A percentile compares a stretch with the other conserved stretches of the same genome.
Conservation (phyloP, 2,329 filamentous ascomycete genomes). For the Pestalotiopsis sp. region DNA sequence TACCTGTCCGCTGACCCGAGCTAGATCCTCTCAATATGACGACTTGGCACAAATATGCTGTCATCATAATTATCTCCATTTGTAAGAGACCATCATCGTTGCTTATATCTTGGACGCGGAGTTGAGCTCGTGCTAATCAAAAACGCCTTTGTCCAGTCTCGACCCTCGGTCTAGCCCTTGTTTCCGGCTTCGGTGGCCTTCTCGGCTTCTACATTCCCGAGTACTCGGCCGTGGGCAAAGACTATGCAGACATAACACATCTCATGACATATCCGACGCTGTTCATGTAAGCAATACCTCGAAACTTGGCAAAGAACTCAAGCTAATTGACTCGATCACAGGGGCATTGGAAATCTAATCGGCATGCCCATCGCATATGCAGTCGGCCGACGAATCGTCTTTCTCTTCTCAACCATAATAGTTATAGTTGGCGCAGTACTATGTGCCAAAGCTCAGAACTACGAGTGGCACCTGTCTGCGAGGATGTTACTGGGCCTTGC, state of each 20-base stretch:
- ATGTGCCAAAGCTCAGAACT: constrained; percentile 28
- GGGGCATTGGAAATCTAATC: constrained; percentile 32
- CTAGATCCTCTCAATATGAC: constrained; percentile 31
- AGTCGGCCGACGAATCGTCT: constrained; percentile 34
- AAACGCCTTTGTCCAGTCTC: constrained; percentile 33
- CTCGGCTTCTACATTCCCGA: constrained; percentile 41
- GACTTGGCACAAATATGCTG: constrained; percentile 26
- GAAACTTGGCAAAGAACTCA: accelerated
- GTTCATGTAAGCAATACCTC: constrained; percentile 18
- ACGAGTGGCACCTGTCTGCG: constrained; percentile 37
- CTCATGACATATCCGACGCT: constrained; percentile 36
- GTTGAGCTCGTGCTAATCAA: neutral
- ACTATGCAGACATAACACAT: constrained; percentile 39
- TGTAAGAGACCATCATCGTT: constrained; percentile 19
- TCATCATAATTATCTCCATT: constrained; percentile 24
- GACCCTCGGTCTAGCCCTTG: constrained; percentile 36
- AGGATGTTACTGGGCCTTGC: constrained; percentile 40
- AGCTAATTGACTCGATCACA: constrained; percentile 5
- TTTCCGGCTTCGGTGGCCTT: constrained; percentile 42
- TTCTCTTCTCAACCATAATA: constrained; percentile 30
- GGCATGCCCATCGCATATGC: constrained; percentile 37
- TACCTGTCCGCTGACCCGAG: constrained; percentile 8
- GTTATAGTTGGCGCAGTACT: constrained; percentile 29
- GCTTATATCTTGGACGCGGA: too few relatives aligned
- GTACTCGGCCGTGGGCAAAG: constrained; percentile 36